These are phyloP conservation scores for Exophiala xenobiotica DNA, from an alignment of 2,329 filamentous ascomycete species.

Conservation along the genomic window DNA sequence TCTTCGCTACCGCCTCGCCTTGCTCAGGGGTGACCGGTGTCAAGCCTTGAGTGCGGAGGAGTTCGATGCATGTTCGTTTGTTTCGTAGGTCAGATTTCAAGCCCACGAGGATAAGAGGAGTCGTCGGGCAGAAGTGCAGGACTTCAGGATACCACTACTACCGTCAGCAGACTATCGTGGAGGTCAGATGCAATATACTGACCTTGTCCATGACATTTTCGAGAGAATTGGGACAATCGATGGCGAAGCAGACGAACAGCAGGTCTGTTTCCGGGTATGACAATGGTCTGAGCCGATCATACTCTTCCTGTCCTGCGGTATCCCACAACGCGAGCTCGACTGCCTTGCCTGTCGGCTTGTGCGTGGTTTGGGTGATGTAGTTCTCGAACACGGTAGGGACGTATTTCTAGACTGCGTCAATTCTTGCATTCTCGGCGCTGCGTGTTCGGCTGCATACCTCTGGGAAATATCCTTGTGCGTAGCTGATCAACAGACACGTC, in stretches of 20 bases:
- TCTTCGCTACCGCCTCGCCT: conserved; percentile 79
- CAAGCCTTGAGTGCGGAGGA: conserved; percentile 95
- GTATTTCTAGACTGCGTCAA: conserved; percentile 73
- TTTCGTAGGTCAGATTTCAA: conserved; percentile 94
- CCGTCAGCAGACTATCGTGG: conserved; percentile 10
- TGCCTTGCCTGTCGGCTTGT: conserved; percentile 83
- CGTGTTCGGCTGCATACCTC: conserved; percentile 63
- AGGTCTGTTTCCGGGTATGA: conserved; percentile 98
- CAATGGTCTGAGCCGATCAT: conserved; percentile 89
- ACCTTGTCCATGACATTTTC: conserved; percentile 99
- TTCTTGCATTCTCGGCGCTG: neutral
- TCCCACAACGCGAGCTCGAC: conserved; percentile 98
- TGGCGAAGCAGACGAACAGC: conserved; percentile 97
- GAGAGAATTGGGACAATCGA: conserved; percentile 95
- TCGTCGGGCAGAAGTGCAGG: conserved; percentile 97
- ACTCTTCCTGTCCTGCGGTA: conserved; percentile 97
- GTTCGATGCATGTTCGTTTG: conserved; percentile 96
- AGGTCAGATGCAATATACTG: conserved; percentile 33
- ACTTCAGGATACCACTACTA: conserved; percentile 97
- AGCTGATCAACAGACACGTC: conserved; percentile 97
- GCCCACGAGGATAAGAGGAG: conserved; percentile 89
- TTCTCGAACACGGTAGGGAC: conserved; percentile 99
- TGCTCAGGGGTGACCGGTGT: conserved; percentile 93
- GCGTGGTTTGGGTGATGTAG: conserved; percentile 96
- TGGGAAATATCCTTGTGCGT: conserved; percentile 97